A percentile compares a stretch with the other conserved stretches of the same genome.
Conservation (phyloP, 805 yeast genomes). For the Candida dajiaensis region DNA sequence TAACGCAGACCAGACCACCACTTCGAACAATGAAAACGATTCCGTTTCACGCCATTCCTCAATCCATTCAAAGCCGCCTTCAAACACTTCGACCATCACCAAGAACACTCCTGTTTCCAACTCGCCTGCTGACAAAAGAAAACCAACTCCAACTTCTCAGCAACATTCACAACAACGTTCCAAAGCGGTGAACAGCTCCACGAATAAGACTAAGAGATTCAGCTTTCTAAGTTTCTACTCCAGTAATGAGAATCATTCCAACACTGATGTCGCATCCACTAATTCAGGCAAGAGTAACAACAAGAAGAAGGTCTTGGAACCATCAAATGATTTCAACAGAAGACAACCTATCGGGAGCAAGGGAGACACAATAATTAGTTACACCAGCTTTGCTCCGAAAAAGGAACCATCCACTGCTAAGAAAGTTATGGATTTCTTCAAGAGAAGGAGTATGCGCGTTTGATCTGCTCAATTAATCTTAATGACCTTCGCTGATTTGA, state of each 20-base stretch:
- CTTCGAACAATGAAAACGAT: neutral
- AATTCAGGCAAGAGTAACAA: constrained; percentile 7
- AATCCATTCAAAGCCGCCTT: constrained; percentile 11
- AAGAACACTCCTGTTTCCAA: constrained; percentile 10
- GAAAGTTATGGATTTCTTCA: constrained; percentile 73
- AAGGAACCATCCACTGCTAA: constrained; percentile 72
- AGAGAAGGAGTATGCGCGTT: constrained; percentile 48
- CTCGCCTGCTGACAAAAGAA: constrained; percentile 6
- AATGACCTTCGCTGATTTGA: neutral
- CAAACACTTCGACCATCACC: constrained; percentile 7
- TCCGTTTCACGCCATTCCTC: constrained; percentile 12
- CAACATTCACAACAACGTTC: constrained; percentile 10
- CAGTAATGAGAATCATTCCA: constrained; percentile 5
- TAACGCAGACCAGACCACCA: neutral
- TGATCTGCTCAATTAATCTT: neutral
- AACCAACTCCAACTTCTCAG: constrained; percentile 2
- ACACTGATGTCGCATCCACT: constrained; percentile 9
- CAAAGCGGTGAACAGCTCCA: constrained; percentile 2
- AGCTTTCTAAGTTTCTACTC: constrained; percentile 34
- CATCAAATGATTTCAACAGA: constrained; percentile 20
- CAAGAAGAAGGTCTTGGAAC: constrained; percentile 20
- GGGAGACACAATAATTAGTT: constrained; percentile 13
- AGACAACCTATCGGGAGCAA: constrained; percentile 2
- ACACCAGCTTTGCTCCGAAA: constrained; percentile 24
- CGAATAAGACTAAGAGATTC: constrained; percentile 30